A percentile compares a stretch with the other conserved stretches of the same genome.
phyloP scores from a whole-genome alignment of 1,139 yeast genomes.

The Suhomyces taliae region DNA sequence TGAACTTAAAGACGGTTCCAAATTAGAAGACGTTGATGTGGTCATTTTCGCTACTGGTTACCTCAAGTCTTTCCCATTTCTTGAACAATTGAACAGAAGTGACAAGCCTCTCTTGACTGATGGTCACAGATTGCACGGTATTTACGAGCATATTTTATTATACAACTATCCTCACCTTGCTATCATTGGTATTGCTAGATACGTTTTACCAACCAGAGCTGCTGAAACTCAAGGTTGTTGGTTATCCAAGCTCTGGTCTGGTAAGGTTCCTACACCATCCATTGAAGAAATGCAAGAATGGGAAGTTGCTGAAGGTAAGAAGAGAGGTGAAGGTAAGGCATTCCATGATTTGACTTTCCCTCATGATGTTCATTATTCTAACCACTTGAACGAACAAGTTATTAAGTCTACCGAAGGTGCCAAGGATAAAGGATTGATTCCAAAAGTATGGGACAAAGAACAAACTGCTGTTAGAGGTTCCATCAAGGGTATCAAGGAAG shows the following conservation, averaged over 20 bases:
- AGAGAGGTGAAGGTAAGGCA: conserved; percentile 38
- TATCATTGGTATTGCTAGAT: conserved; percentile 50
- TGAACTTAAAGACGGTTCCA: conserved; percentile 26
- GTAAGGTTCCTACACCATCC: conserved; percentile 45
- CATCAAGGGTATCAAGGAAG: conserved; percentile 36
- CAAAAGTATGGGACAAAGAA: conserved; percentile 38
- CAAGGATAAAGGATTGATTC: conserved; percentile 30
- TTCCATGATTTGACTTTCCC: conserved; percentile 51
- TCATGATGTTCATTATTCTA: conserved; percentile 47
- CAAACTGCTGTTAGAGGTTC: conserved; percentile 34
- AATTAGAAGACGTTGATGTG: conserved; percentile 40
- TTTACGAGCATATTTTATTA: conserved; percentile 55
- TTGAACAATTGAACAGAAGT: conserved; percentile 18
- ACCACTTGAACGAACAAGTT: conserved; percentile 38
- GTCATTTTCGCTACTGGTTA: conserved; percentile 71
- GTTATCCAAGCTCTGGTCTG: conserved; percentile 55
- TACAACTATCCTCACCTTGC: conserved; percentile 57
- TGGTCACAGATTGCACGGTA: conserved; percentile 47
- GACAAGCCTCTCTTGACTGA: conserved; percentile 30
- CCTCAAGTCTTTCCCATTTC: conserved; percentile 20
- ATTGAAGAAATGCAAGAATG: conserved; percentile 37
- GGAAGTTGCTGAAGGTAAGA: conserved; percentile 35
- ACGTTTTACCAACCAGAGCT: conserved; percentile 57
- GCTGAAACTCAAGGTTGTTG: conserved; percentile 61
- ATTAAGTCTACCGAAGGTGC: conserved; percentile 22